These are phyloP conservation scores for Salix koriyanagi DNA, from an alignment of 345 rosid genomes.

Conservation along the genomic window DNA sequence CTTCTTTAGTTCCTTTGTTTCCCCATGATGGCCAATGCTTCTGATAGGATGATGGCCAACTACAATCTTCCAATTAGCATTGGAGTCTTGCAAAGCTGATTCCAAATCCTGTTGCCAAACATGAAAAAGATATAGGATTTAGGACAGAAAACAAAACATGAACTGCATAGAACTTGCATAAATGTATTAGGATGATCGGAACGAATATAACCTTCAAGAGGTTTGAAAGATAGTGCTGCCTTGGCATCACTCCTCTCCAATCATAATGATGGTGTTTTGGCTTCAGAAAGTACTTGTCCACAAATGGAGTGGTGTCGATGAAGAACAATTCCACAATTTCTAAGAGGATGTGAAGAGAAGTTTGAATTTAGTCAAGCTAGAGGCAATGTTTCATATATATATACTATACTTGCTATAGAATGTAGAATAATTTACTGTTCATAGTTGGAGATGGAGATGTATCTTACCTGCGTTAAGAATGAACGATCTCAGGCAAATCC, in stretches of 20 bases:
- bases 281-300: conserved; percentile 47
- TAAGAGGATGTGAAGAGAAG: background rate
- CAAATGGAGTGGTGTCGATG: conserved; percentile 75
- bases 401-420: too few species aligned
- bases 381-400: too few species aligned
- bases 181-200: background rate
- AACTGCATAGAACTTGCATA: background rate
- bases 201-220: conserved; percentile 30
- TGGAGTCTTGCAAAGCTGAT: conserved; percentile 38
- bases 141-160: background rate
- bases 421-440: too few species aligned
- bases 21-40: conserved; percentile 70
- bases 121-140: background rate
- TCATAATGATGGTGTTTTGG: conserved; percentile 49
- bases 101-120: conserved; percentile 35
- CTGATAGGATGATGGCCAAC: conserved; percentile 71
- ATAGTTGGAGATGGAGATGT: too few species aligned
- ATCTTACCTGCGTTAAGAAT: conserved; percentile 13
- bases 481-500: conserved; percentile 22
- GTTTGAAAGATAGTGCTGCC: conserved; percentile 36
- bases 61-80: conserved; percentile 68
- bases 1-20: conserved; percentile 48
- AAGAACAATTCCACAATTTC: conserved; percentile 66
- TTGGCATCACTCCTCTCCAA: conserved; percentile 59
- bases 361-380: background rate